phyloP scores from a whole-genome alignment of 2,329 filamentous ascomycete species.

The Diaporthe citrichinensis region DNA sequence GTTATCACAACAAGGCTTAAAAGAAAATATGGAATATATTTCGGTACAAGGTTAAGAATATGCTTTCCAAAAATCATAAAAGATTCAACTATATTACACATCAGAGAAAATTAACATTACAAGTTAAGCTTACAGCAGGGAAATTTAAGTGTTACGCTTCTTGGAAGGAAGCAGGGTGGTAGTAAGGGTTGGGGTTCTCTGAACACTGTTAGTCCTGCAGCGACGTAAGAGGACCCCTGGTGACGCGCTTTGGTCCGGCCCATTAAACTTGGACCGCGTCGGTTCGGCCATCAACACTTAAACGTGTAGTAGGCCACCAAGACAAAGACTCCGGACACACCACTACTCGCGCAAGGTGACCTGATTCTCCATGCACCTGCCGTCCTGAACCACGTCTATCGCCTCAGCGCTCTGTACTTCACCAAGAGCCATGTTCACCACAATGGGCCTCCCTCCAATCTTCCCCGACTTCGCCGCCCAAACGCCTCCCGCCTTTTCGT shows the following conservation, averaged over 20 bases:
- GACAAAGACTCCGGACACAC: slow-evolving; percentile 3
- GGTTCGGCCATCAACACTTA: slow-evolving; percentile 20
- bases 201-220: too few relatives aligned
- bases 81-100: too few relatives aligned
- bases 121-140: too few relatives aligned
- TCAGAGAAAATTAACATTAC: too few relatives aligned
- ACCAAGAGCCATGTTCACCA: slow-evolving; percentile 49
- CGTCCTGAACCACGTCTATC: neutral
- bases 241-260: slow-evolving; percentile 19
- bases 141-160: too few relatives aligned
- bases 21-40: too few relatives aligned
- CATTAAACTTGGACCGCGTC: slow-evolving; percentile 31
- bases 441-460: slow-evolving; percentile 59
- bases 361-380: neutral
- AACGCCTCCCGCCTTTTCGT: slow-evolving; percentile 4
- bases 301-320: neutral
- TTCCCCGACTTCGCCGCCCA: slow-evolving; percentile 50
- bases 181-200: too few relatives aligned
- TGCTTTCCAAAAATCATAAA: too few relatives aligned
- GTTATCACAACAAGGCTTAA: too few relatives aligned
- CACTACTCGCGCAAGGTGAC: neutral
- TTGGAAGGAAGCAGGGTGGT: too few relatives aligned
- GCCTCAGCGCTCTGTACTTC: neutral
- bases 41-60: too few relatives aligned
- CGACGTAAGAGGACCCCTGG: neutral